A percentile compares a stretch with the other conserved stretches of the same genome.
Evolutionary conservation across 352 stramenopile species (phyloP).

Genomic region (Globisporangium cystogenes): DNA sequence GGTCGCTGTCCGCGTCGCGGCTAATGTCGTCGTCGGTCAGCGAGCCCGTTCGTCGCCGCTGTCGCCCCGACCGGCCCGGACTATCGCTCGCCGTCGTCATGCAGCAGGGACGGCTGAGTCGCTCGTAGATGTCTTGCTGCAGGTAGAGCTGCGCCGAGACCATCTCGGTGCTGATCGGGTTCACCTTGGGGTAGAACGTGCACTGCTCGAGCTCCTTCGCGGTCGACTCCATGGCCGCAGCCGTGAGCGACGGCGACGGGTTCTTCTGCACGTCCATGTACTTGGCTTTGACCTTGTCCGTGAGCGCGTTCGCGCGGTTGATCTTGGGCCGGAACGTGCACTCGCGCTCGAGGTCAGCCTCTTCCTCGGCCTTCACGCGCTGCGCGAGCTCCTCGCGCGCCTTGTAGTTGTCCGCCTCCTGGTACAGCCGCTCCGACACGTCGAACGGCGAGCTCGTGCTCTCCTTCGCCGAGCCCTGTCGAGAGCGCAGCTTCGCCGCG

Average conservation of each 20-base stretch:
- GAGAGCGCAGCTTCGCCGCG: conserved; percentile 46
- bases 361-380: conserved; percentile 59
- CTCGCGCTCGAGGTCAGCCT: conserved; percentile 61
- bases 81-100: conserved; percentile 10
- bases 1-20: conserved; percentile 17
- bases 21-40: conserved; percentile 14
- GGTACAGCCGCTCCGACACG: conserved; percentile 67
- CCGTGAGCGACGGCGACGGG: conserved; percentile 32
- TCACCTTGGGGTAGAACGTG: conserved; percentile 78
- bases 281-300: conserved; percentile 67
- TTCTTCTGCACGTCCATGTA: conserved; percentile 51
- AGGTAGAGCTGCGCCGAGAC: conserved; percentile 79
- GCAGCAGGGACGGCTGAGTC: conserved; percentile 59
- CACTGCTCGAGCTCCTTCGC: conserved; percentile 67
- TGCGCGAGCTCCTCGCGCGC: conserved; percentile 60
- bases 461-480: conserved; percentile 19
- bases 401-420: conserved; percentile 74
- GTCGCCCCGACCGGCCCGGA: conserved; percentile 1
- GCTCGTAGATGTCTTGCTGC: conserved; percentile 83
- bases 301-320: conserved; percentile 30
- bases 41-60: conserved; percentile 15
- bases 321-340: conserved; percentile 74
- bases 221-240: conserved; percentile 48
- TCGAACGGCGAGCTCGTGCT: conserved; percentile 21
- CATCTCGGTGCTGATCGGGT: conserved; percentile 69